A percentile compares a stretch with the other conserved stretches of the same genome.
These are phyloP conservation scores for Leptodermis oblonga DNA, from an alignment of 257 asterid genomes.

Conservation along the genomic window DNA sequence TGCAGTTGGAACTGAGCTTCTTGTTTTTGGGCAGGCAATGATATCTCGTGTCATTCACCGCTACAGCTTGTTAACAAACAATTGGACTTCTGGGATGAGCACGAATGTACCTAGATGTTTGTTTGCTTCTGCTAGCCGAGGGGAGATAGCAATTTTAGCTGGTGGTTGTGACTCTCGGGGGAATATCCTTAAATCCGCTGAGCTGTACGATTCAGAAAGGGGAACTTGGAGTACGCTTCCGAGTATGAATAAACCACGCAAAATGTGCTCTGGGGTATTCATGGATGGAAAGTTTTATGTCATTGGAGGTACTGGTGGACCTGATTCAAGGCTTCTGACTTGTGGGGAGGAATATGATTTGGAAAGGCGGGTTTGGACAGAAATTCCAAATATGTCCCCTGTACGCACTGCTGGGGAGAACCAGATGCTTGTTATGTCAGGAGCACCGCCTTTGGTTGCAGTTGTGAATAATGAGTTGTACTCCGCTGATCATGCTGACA, in stretches of 20 bases:
- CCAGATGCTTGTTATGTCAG: conserved; percentile 57
- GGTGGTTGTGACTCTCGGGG: conserved; percentile 78
- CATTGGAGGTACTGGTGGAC: conserved; percentile 64
- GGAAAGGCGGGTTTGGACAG: conserved; percentile 58
- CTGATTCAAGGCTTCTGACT: conserved; percentile 39
- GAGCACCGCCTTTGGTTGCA: conserved; percentile 85
- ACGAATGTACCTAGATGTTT: conserved; percentile 81
- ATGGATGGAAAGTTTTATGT: conserved; percentile 73
- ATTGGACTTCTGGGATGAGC: conserved; percentile 77
- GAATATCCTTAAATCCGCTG: conserved; percentile 49
- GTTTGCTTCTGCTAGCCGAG: conserved; percentile 84
- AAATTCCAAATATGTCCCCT: conserved; percentile 80
- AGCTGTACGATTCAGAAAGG: conserved; percentile 47
- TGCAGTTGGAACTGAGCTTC: conserved; percentile 96
- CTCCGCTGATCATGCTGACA: conserved; percentile 80
- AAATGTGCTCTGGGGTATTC: conserved; percentile 86
- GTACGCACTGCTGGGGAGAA: conserved; percentile 49
- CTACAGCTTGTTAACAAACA: conserved; percentile 75
- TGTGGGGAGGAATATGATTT: conserved; percentile 49
- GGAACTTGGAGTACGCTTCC: conserved; percentile 61
- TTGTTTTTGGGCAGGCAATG: conserved; percentile 75
- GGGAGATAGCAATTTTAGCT: conserved; percentile 78
- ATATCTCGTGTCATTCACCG: conserved; percentile 65
- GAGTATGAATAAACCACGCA: conserved; percentile 66
- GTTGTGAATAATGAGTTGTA: conserved; percentile 75